These are phyloP conservation scores for Penicillium fuscoglaucum DNA, from an alignment of 2,329 filamentous ascomycete species.

Conservation along the genomic window DNA sequence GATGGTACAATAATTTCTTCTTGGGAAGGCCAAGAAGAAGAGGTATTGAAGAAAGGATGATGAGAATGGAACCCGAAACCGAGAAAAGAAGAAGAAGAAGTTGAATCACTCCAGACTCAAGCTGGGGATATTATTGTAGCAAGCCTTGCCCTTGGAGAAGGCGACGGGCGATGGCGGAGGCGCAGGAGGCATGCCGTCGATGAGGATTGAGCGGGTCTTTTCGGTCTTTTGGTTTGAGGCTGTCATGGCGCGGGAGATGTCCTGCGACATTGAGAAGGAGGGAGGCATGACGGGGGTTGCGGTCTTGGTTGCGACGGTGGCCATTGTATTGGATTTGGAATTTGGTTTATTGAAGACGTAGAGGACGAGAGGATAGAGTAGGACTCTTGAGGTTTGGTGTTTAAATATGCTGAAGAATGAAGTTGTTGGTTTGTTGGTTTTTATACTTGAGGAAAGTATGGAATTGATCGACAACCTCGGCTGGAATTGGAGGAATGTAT, in stretches of 20 bases:
- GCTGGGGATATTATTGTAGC: slow-evolving; percentile 22
- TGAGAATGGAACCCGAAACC: background rate
- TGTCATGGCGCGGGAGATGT: slow-evolving; percentile 42
- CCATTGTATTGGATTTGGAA: slow-evolving; percentile 7
- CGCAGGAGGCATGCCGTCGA: slow-evolving; percentile 29
- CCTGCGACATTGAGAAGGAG: slow-evolving; percentile 32
- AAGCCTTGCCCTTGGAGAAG: slow-evolving; percentile 17
- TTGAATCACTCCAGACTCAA: slow-evolving; percentile 21
- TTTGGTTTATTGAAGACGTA: background rate
- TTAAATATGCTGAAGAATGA: background rate
- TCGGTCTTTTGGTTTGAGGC: slow-evolving; percentile 36
- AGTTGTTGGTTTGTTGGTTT: background rate
- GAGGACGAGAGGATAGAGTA: background rate
- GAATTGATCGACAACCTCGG: slow-evolving; percentile 10
- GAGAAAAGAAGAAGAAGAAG: background rate
- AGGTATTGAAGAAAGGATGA: background rate
- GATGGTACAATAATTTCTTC: slow-evolving; percentile 1
- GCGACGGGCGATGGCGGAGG: slow-evolving; percentile 26
- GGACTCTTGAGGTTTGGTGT: background rate
- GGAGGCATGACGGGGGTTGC: slow-evolving; percentile 22
- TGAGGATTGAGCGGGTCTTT: slow-evolving; percentile 19
- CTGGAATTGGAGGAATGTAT: background rate
- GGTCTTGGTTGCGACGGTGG: slow-evolving; percentile 21
- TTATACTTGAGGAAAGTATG: background rate
- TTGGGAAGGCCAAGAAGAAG: background rate